Evolutionary conservation across 106 monocot genomes (phyloP).

Genomic region (Apostasia ramifera): DNA sequence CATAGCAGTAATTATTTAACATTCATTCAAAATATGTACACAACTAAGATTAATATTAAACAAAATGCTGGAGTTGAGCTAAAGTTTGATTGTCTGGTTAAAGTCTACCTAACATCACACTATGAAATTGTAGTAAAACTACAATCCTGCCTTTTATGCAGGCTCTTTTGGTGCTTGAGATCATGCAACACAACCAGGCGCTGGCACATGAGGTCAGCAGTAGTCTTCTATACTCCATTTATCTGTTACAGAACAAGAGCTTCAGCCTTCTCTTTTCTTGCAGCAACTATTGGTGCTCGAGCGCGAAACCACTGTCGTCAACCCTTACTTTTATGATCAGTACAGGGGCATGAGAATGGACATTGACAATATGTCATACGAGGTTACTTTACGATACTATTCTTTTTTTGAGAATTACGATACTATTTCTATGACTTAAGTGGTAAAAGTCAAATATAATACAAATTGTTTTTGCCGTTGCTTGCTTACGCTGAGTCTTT

Average conservation of each 20-base stretch:
- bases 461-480: too few relatives aligned
- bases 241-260: background rate
- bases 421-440: too few relatives aligned
- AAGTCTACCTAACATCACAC: too few relatives aligned
- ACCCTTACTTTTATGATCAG: constrained; percentile 38
- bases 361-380: constrained; percentile 76
- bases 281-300: constrained; percentile 36
- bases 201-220: background rate
- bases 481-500: too few relatives aligned
- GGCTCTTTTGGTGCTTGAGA: background rate
- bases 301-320: constrained; percentile 21
- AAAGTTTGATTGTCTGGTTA: too few relatives aligned
- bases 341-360: constrained; percentile 79
- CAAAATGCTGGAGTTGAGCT: too few relatives aligned
- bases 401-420: too few relatives aligned
- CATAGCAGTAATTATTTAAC: too few relatives aligned
- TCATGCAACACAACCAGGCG: background rate
- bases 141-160: background rate
- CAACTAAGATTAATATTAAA: too few relatives aligned
- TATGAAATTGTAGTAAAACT: too few relatives aligned
- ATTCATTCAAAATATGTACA: too few relatives aligned
- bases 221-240: background rate
- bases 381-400: constrained; percentile 17
- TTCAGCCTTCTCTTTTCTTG: background rate
- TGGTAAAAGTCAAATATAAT: too few relatives aligned